Conservation (phyloP, 352 stramenopile genomes). For the Pythium folliculosum region DNA sequence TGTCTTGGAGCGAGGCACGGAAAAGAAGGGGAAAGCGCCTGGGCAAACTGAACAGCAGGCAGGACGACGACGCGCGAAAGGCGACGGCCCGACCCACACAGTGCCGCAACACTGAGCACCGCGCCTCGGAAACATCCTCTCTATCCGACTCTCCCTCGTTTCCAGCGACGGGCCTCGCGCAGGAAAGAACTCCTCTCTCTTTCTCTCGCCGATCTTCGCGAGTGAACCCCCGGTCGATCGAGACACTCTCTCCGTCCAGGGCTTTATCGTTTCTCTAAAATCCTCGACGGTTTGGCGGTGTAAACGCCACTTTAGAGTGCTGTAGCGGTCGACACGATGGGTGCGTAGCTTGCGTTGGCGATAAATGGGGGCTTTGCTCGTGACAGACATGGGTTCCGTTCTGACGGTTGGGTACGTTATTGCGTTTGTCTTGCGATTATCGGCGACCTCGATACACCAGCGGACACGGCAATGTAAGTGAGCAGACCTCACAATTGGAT, state of each 20-base stretch:
- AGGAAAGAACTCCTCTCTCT: too few relatives aligned
- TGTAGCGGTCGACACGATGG: neutral
- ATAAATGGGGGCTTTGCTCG: neutral
- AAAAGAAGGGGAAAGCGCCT: too few relatives aligned
- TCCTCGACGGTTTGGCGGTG: neutral
- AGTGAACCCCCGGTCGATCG: too few relatives aligned
- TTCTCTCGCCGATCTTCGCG: too few relatives aligned
- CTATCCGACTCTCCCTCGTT: too few relatives aligned
- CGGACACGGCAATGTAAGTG: constrained; percentile 20
- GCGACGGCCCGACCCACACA: neutral
- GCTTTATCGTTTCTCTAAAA: too few relatives aligned
- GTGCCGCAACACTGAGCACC: neutral
- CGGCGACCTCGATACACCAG: neutral
- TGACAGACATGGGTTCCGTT: neutral
- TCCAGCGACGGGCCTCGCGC: too few relatives aligned
- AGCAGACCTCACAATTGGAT: neutral
- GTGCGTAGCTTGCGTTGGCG: neutral
- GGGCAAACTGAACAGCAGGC: constrained; percentile 4
- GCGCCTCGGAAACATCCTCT: neutral
- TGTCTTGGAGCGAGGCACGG: neutral
- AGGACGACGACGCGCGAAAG: neutral
- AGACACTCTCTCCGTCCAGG: too few relatives aligned
- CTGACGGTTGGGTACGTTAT: neutral
- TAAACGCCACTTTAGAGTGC: neutral
- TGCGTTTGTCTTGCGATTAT: neutral